Evolutionary conservation across 192 early-diverging fungal species (phyloP).

Genomic region (Thamnidium elegans): DNA sequence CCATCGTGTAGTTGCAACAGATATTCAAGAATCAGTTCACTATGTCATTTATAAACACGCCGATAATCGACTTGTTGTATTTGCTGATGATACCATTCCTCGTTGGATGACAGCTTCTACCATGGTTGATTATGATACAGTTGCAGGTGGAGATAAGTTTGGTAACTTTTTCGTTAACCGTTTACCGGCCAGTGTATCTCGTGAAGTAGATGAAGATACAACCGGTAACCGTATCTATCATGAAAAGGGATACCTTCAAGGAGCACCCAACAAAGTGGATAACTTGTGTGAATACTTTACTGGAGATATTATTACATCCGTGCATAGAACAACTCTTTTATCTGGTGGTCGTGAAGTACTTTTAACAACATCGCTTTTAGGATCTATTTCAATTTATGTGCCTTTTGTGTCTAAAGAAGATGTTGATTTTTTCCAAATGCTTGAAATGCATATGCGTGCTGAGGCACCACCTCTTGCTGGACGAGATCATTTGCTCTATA

Average conservation of each 20-base stretch:
- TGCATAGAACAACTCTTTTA: conserved; percentile 75
- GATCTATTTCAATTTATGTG: conserved; percentile 79
- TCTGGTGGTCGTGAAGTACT: conserved; percentile 85
- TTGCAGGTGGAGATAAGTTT: conserved; percentile 95
- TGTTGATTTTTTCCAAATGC: conserved; percentile 85
- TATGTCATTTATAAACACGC: conserved; percentile 68
- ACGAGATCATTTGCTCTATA: conserved; percentile 85
- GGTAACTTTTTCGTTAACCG: conserved; percentile 87
- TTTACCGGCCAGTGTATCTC: conserved; percentile 57
- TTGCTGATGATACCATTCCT: conserved; percentile 91
- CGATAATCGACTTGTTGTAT: conserved; percentile 83
- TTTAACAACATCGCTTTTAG: conserved; percentile 85
- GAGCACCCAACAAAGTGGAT: conserved; percentile 82
- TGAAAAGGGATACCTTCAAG: conserved; percentile 80
- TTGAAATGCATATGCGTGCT: conserved; percentile 87
- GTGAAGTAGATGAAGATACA: conserved; percentile 85
- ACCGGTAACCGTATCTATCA: conserved; percentile 78
- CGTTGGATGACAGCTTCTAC: conserved; percentile 78
- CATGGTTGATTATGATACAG: conserved; percentile 91
- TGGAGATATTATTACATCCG: conserved; percentile 83
- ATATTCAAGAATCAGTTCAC: conserved; percentile 85
- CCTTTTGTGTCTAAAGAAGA: conserved; percentile 89
- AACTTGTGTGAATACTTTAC: conserved; percentile 75
- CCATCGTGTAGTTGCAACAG: conserved; percentile 79
- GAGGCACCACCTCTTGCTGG: conserved; percentile 73